Evolutionary conservation across 108 stramenopile genomes (phyloP), one percentile per base, ranked within the genome.

Genomic region (Cyclotella choctawhatcheeana): DNA sequence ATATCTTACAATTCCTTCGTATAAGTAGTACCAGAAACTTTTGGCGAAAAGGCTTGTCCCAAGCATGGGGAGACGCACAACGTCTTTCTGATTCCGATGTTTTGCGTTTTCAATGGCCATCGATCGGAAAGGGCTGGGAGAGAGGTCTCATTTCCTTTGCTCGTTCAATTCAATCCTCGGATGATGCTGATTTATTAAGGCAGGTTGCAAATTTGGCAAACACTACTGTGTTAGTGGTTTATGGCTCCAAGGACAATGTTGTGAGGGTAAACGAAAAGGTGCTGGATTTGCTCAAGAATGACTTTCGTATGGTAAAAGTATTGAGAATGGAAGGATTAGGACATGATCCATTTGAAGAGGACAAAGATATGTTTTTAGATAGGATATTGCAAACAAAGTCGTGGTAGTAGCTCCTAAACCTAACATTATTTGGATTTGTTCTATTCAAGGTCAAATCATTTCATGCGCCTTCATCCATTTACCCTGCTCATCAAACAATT

Each of bases 281-380:
- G 2, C 48, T 71, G 30, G 27, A 53, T 7, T 37, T 18, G 58
- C 30, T 79, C n/a, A 79, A 72, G 44, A 52, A 51, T 32, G 60
- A 72, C 3, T 79, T 60, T 54, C 78, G 71, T 16, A 68, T 13
- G 21, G 65, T 79, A 2, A 33, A 52, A n/a, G n/a, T 79, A n/a
- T 37, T 79, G 14, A 79, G 79, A 64, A 53, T 93, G 82, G 82
- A 88, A 30, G 89, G 88, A 20, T 32, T 75, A 58, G 93, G 93
- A 37, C 93, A 93, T 67, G 85, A 88, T 79, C 82, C 93, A n/a
- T 93, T 91, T 67, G 93, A 93, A 64, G 93, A 93, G 67, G 82
- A 88, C 29, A 70, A 73, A 31, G 74, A 77, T 25, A 71, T 5
- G 2, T 93, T 93, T 71, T 77, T 91, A 48, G 83, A 76, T 34